Base-by-base conservation (phyloP, 345 rosid species). In the Populus ilicifolia region DNA sequence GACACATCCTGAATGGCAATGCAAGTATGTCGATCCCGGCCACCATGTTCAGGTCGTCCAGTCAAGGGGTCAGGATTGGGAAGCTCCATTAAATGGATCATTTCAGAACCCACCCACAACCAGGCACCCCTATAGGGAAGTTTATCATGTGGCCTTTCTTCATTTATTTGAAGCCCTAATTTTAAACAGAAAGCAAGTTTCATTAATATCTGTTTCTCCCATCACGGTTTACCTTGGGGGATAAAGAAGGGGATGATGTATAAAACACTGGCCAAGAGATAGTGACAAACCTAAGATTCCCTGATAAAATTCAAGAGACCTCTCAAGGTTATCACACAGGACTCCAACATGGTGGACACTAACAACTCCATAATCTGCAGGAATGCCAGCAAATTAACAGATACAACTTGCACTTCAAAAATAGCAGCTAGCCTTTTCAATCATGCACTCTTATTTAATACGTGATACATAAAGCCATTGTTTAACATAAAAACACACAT, bases 71-170 rank as follows among this genome's bases (percentile, higher is more conserved):
- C 98, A 1, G 99, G 98, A 86, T 93, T 93, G 16, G 98, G 94
- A 71, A 93, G 99, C 85, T 95, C 99, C 99, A 95, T 95, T n/a
- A 95, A 80, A 82, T 95, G 99, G 80, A 95, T 95, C 98, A 93
- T 95, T 88, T 93, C 98, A 54, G 98, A 84, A 67, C 99, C 99
- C 69, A 95, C 89, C 99, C 99, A 95, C 85, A 95, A 82, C 96
- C 99, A 95, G 62, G 92, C 97, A 48, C 98, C 99, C 72, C 93
- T 89, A 41, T 95, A 90, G 0, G 97, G 98, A 80, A 95, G 94
- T 88, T 92, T 95, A 80, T 92, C 93, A 36, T 95, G 84, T 27
- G 99, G 99, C 82, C 99, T 91, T 75, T 92, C 97, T 85, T 93
- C 93, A 6, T 93, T 96, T 78, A 92, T 90, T 84, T 96, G 94